Evolutionary conservation across 805 yeast species (phyloP).

Genomic region (Yarrowia porcina): DNA sequence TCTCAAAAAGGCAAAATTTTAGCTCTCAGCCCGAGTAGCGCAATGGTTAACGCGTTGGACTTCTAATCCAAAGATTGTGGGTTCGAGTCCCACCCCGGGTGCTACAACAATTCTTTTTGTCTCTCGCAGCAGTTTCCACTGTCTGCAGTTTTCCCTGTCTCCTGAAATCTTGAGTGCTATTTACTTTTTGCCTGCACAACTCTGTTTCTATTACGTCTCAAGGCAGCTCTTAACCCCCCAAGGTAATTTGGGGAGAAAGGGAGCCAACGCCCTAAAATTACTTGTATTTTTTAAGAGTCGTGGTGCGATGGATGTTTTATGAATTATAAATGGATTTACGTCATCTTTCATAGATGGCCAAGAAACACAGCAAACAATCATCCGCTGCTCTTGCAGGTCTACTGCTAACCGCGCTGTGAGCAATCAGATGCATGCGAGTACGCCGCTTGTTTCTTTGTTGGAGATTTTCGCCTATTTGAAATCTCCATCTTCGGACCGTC

Average conservation of each 20-base stretch:
- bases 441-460: neutral
- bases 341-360: too few relatives aligned
- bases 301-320: neutral
- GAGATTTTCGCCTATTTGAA: neutral
- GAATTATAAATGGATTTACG: neutral
- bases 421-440: neutral
- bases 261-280: neutral
- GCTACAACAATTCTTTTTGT: too few relatives aligned
- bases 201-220: neutral
- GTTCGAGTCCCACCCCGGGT: conserved; percentile 37
- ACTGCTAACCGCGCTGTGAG: neutral
- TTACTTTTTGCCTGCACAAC: neutral
- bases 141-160: too few relatives aligned
- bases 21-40: conserved; percentile 27
- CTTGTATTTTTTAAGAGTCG: neutral
- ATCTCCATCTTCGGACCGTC: neutral
- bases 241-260: neutral
- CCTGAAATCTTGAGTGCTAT: too few relatives aligned
- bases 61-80: conserved; percentile 33
- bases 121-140: too few relatives aligned
- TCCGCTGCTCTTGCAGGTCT: too few relatives aligned
- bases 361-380: too few relatives aligned
- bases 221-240: neutral
- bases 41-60: conserved; percentile 33
- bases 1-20: neutral